Base-by-base conservation (phyloP, 768 basidiomycete genomes). In the Suillus sp. region DNA sequence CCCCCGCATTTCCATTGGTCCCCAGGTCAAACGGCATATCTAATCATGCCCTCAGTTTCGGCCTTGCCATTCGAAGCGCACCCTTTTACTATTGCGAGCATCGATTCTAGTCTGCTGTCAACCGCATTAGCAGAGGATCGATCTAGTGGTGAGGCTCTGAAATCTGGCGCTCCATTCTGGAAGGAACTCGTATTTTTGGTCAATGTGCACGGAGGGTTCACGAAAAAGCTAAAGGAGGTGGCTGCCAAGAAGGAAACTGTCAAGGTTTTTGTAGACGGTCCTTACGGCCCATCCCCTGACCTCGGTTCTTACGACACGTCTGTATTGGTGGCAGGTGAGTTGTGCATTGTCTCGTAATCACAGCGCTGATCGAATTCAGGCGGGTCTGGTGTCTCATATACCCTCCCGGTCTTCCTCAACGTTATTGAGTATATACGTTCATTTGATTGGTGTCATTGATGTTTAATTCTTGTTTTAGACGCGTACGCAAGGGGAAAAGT, bases 41-140 rank as follows among this genome's bases (percentile, higher is more conserved):
- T 88, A 25, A 78, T 75, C 11, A 74, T 87, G 66, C 85, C 85
- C 4, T 67, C 76, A 1, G 75, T 85, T 7, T 83, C 83, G 13
- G 57, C 60, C 0, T 69, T 78, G 32, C 81, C 82, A 6, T 78
- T 82, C 35, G 83, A 88, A 70, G 72, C 83, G 0, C 87, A 88
- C 64, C 87, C 87, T 2, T 88, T 89, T 72, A 86, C 87, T 0
- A 87, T 88, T 61, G 77, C 84, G 7, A 83, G 75, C n/a, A 68
- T 80, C 9, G 75, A 79, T 51, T 68, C 70, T 14, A 2, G 59
- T 16, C 14, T 69, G 5, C 72, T 74, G 63, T 18, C 63, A 35
- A 1, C 63, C 30, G 16, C 3, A 27, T 38, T 30, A 30, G 42
- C 30, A 13, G 43, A 35, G 16, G n/a, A 9, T 30, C 27, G 34